Percentiles rank a stretch among this genome's conserved stretches.
Evolutionary conservation across 1,284 basidiomycete genomes (phyloP).

Genomic region (Puccinia coronata): DNA sequence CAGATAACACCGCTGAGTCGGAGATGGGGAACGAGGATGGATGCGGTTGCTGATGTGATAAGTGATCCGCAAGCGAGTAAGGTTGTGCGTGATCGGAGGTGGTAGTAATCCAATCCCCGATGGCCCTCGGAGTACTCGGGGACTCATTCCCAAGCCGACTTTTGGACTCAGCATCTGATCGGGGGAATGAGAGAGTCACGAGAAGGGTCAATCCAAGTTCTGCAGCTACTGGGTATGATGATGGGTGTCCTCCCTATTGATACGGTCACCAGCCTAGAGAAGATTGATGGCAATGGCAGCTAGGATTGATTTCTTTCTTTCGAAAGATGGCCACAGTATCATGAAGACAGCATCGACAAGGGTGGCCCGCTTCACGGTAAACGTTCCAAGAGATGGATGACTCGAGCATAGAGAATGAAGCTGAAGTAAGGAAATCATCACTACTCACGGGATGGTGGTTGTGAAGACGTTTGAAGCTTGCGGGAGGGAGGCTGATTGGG

Average conservation of each 20-base stretch:
- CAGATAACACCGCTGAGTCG: constrained; percentile 6
- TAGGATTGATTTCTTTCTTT: too few relatives aligned
- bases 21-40: neutral
- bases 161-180: constrained; percentile 3
- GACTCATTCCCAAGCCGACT: neutral
- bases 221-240: neutral
- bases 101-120: constrained; percentile 22
- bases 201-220: neutral
- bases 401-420: neutral
- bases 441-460: neutral
- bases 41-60: neutral
- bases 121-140: constrained; percentile 23
- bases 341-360: neutral
- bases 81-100: neutral
- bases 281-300: too few relatives aligned
- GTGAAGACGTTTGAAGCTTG: neutral
- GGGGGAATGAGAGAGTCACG: neutral
- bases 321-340: neutral
- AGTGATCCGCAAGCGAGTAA: neutral
- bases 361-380: neutral
- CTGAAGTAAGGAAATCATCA: neutral
- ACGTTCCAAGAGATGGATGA: neutral
- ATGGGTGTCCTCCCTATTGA: neutral
- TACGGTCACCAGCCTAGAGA: neutral
- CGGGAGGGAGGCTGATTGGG: neutral